A percentile compares a stretch with the other conserved stretches of the same genome.
Conservation (phyloP, 1,139 yeast genomes). For the Nakaseomyces uthaithaninus region DNA sequence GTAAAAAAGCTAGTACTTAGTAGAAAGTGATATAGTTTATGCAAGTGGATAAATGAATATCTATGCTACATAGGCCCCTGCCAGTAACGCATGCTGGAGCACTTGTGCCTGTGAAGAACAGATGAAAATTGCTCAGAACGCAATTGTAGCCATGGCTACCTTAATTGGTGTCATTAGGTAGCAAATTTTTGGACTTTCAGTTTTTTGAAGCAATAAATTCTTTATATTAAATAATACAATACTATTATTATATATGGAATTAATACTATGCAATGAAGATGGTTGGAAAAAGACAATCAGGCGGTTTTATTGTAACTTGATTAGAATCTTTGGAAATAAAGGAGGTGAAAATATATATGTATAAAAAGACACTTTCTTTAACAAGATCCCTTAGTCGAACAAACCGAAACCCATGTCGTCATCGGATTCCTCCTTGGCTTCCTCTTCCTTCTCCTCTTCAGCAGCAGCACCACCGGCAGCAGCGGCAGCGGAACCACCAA, state of each 20-base stretch:
- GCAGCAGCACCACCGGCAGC: constrained; percentile 51
- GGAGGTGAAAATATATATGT: background rate
- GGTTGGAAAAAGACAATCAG: constrained; percentile 3
- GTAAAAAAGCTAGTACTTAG: no score
- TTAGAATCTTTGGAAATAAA: background rate
- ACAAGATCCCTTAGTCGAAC: constrained; percentile 50
- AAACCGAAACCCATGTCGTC: constrained; percentile 83
- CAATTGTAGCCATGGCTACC: no score
- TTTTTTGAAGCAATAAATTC: constrained; percentile 2
- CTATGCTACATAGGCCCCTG: no score
- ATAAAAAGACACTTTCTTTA: constrained; percentile 3
- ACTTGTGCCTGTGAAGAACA: no score
- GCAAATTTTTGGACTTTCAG: no score
- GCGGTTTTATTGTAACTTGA: background rate
- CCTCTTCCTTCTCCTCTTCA: constrained; percentile 47
- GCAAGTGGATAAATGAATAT: no score
- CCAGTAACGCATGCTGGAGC: no score
- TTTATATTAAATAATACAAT: constrained; percentile 1
- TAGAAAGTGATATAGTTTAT: no score
- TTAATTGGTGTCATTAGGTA: no score
- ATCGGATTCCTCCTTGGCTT: constrained; percentile 52
- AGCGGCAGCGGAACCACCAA: constrained; percentile 49
- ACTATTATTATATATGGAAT: constrained; percentile 3
- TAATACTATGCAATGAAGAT: constrained; percentile 6
- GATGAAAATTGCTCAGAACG: background rate